phyloP scores from a whole-genome alignment of 202 grass and related monocot genomes.

The Zizania palustris region DNA sequence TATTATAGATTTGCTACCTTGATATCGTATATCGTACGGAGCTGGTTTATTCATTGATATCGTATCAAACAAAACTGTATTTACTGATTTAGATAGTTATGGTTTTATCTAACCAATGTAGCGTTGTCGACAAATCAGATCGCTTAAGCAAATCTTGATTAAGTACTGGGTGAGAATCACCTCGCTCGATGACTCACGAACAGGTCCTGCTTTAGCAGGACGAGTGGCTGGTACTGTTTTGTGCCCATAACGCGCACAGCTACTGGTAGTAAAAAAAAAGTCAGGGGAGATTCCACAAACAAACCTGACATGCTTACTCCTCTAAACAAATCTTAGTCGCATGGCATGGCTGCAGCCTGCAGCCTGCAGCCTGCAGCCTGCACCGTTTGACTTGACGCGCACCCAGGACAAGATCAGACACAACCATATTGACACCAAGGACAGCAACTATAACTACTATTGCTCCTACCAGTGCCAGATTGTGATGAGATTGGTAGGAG shows the following conservation, averaged over 20 bases:
- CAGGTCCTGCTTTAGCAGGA: not conserved
- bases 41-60: too few relatives aligned
- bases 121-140: too few relatives aligned
- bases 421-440: not conserved
- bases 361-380: not conserved
- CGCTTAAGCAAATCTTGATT: too few relatives aligned
- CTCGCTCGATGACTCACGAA: not conserved
- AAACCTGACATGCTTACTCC: not conserved
- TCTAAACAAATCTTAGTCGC: not conserved
- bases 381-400: slow-evolving; percentile 3
- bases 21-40: too few relatives aligned
- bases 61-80: too few relatives aligned
- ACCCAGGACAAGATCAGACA: slow-evolving; percentile 13
- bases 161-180: too few relatives aligned
- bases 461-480: too few relatives aligned
- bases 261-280: not conserved
- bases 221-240: not conserved
- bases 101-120: too few relatives aligned
- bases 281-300: not conserved
- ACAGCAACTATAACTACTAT: not conserved
- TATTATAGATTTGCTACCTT: too few relatives aligned
- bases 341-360: not conserved
- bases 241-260: not conserved
- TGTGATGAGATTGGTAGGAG: too few relatives aligned
- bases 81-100: too few relatives aligned